Conservation (phyloP, 176 grass and related monocot species). For the Poa pratensis region DNA sequence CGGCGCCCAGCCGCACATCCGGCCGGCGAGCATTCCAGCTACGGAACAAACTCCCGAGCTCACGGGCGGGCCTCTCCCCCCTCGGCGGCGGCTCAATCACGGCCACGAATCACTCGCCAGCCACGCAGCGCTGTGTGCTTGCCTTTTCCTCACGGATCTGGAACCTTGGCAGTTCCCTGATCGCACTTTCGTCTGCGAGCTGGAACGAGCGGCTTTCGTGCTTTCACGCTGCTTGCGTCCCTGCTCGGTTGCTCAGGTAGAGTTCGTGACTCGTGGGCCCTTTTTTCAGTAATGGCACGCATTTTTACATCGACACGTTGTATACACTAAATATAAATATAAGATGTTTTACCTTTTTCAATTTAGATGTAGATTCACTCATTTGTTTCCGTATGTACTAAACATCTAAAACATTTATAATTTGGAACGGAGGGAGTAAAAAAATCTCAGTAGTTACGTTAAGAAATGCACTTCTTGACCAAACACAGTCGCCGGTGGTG, state of each 20-base stretch:
- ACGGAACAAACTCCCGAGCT: constrained; percentile 37
- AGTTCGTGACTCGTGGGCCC: neutral
- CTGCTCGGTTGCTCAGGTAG: neutral
- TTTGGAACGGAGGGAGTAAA: too few relatives aligned
- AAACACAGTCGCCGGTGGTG: too few relatives aligned
- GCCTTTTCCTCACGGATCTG: neutral
- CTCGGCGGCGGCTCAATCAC: neutral
- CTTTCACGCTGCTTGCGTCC: too few relatives aligned
- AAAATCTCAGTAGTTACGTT: too few relatives aligned
- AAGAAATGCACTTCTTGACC: too few relatives aligned
- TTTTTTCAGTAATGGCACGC: too few relatives aligned
- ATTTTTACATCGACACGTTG: too few relatives aligned
- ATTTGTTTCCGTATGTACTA: too few relatives aligned
- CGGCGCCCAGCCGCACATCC: constrained; percentile 38
- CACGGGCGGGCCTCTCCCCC: neutral
- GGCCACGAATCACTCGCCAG: neutral
- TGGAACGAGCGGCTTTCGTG: neutral
- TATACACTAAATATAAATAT: too few relatives aligned
- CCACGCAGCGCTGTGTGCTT: neutral
- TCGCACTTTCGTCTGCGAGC: neutral
- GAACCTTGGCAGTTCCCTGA: neutral
- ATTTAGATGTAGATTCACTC: too few relatives aligned
- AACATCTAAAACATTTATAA: too few relatives aligned
- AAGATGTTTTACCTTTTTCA: too few relatives aligned
- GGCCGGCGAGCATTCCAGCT: neutral